Percentiles rank a stretch among this genome's conserved stretches.
Conservation (phyloP, 768 basidiomycete species). For the Gloeopeniophorella convolvens region DNA sequence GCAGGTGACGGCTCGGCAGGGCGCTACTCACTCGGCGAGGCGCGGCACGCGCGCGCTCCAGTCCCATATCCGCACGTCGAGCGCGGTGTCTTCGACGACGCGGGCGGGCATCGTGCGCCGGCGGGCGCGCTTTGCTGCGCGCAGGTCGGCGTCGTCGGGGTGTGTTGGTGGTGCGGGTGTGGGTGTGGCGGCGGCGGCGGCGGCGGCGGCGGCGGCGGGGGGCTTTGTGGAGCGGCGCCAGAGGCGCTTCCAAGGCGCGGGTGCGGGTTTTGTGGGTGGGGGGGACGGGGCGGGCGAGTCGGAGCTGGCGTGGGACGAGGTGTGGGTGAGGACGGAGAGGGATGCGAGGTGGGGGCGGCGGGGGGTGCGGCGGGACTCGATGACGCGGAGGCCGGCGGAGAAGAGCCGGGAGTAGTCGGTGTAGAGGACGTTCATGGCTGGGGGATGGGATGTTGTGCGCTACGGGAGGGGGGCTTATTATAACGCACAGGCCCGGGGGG, state of each 20-base stretch:
- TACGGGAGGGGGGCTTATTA: neutral
- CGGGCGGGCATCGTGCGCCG: neutral
- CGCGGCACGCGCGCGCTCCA: conserved; percentile 1
- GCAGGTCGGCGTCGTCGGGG: neutral
- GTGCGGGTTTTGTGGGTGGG: neutral
- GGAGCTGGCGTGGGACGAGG: neutral
- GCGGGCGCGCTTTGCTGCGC: neutral
- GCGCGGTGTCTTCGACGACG: neutral
- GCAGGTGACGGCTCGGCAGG: neutral
- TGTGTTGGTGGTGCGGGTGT: neutral
- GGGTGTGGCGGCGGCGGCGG: no score
- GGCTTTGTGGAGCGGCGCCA: no score
- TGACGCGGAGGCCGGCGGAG: conserved; percentile 17
- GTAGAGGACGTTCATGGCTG: conserved; percentile 7
- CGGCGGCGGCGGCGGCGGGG: no score
- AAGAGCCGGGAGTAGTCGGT: conserved; percentile 20
- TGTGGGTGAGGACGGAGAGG: neutral
- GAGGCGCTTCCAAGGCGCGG: neutral
- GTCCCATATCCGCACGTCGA: conserved; percentile 16
- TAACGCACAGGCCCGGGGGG: neutral
- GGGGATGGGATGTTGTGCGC: neutral
- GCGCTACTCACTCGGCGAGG: conserved; percentile 1
- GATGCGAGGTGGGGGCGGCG: neutral
- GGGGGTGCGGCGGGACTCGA: conserved; percentile 4
- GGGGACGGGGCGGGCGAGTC: neutral